Percentiles rank a stretch among this genome's conserved stretches.
Conservation (phyloP, 768 basidiomycete species). For the Pleurotus citrinopileatus region DNA sequence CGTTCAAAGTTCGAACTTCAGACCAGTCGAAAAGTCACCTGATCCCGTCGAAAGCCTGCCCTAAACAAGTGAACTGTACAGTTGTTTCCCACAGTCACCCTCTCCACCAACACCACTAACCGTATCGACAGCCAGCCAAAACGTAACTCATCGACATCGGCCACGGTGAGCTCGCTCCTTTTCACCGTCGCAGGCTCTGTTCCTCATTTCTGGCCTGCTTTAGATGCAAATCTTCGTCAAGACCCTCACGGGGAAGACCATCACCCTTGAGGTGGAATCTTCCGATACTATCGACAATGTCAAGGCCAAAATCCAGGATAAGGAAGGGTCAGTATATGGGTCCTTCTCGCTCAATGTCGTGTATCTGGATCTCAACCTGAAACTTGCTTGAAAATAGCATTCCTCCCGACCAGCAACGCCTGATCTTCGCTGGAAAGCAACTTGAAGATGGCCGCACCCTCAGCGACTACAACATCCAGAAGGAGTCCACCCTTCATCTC, state of each 20-base stretch:
- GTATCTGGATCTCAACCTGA: background rate
- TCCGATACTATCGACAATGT: constrained; percentile 97
- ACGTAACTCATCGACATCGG: constrained; percentile 9
- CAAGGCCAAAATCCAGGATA: constrained; percentile 69
- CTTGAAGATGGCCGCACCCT: constrained; percentile 97
- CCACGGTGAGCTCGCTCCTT: constrained; percentile 1
- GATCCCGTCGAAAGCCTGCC: constrained; percentile 35
- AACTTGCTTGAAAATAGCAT: constrained; percentile 45
- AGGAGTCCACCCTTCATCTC: constrained; percentile 96
- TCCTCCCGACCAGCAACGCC: constrained; percentile 91
- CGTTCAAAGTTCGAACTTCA: no score
- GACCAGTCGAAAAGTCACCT: constrained; percentile 13
- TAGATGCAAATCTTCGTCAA: constrained; percentile 59
- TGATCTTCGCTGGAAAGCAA: constrained; percentile 98
- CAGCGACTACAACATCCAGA: constrained; percentile 97
- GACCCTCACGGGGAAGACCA: constrained; percentile 95
- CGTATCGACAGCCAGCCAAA: background rate
- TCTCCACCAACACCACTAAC: background rate
- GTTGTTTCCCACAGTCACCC: constrained; percentile 8
- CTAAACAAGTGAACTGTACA: constrained; percentile 35
- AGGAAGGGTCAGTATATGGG: constrained; percentile 43
- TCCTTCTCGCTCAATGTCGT: background rate
- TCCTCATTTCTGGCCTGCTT: constrained; percentile 7
- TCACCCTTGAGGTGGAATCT: constrained; percentile 98
- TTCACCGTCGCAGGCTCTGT: constrained; percentile 10